Conservation (phyloP, 2,329 filamentous ascomycete genomes). For the Aureobasidium subglaciale region DNA sequence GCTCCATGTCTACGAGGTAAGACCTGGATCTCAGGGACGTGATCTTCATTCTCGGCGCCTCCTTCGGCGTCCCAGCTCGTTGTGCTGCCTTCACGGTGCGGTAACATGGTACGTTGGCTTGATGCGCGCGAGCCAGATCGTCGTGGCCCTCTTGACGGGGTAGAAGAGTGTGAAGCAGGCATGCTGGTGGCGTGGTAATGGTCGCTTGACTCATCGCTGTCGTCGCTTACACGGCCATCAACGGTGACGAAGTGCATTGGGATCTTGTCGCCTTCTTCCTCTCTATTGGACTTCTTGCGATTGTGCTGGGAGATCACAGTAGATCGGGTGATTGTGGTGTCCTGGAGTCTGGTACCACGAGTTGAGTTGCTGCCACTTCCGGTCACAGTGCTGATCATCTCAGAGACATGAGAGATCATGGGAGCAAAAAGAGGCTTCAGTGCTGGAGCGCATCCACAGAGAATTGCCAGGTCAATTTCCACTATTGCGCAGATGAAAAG, state of each 20-base stretch:
- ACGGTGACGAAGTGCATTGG: not conserved
- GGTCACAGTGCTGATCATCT: constrained; percentile 5
- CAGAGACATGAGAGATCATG: not conserved
- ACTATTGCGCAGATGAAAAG: constrained; percentile 42
- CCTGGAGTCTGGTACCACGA: not conserved
- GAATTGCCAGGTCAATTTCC: constrained; percentile 41
- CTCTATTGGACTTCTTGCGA: not conserved
- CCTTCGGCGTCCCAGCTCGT: not conserved
- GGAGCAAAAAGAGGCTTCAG: constrained; percentile 26
- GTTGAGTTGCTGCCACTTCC: not conserved
- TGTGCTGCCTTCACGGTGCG: not conserved
- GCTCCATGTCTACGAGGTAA: not conserved
- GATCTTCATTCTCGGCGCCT: not conserved
- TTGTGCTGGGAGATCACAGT: not conserved
- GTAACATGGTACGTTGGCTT: not conserved
- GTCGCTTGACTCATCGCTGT: not conserved
- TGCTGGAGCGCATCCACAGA: constrained; percentile 33
- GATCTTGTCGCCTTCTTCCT: not conserved
- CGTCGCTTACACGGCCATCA: not conserved
- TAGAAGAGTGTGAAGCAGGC: not conserved
- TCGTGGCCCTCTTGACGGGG: not conserved
- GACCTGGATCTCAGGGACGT: not conserved
- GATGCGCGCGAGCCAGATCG: not conserved
- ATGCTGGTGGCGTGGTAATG: not conserved
- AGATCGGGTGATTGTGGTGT: not conserved